These are phyloP conservation scores for Fonsecaea erecta DNA, from an alignment of 2,329 filamentous ascomycete species.

Conservation along the genomic window DNA sequence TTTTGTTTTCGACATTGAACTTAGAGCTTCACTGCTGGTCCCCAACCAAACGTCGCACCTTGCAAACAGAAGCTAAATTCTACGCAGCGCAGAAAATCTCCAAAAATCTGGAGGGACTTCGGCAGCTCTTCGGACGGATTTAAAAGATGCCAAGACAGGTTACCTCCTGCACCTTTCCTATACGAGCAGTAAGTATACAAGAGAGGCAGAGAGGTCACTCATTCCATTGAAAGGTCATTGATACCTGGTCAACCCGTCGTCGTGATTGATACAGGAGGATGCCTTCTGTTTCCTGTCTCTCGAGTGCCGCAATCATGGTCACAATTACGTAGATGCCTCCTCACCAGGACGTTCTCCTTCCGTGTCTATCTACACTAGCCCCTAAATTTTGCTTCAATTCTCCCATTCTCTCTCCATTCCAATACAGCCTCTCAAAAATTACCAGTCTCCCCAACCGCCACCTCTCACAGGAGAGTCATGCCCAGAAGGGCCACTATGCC, in stretches of 20 bases:
- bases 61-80: background rate
- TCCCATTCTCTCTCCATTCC: background rate
- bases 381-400: background rate
- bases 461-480: slow-evolving; percentile 14
- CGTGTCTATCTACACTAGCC: background rate
- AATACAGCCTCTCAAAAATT: background rate
- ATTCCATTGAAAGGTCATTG: background rate
- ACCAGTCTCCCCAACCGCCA: slow-evolving; percentile 11
- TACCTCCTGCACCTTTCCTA: background rate
- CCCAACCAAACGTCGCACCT: background rate
- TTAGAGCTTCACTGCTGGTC: background rate
- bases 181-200: background rate
- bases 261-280: background rate
- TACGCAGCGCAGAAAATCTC: slow-evolving; percentile 5
- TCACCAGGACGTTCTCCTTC: background rate
- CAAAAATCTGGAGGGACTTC: slow-evolving; percentile 12
- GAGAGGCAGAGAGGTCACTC: background rate
- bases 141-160: slow-evolving; percentile 1
- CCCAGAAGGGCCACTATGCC: slow-evolving; percentile 13
- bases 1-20: slow-evolving; percentile 8
- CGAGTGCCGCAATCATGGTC: background rate
- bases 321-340: background rate
- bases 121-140: slow-evolving; percentile 11
- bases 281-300: background rate
- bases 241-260: background rate